Percentiles rank a stretch among this genome's conserved stretches.
phyloP scores from a whole-genome alignment of 352 stramenopile genomes.

The Pythium folliculosum region DNA sequence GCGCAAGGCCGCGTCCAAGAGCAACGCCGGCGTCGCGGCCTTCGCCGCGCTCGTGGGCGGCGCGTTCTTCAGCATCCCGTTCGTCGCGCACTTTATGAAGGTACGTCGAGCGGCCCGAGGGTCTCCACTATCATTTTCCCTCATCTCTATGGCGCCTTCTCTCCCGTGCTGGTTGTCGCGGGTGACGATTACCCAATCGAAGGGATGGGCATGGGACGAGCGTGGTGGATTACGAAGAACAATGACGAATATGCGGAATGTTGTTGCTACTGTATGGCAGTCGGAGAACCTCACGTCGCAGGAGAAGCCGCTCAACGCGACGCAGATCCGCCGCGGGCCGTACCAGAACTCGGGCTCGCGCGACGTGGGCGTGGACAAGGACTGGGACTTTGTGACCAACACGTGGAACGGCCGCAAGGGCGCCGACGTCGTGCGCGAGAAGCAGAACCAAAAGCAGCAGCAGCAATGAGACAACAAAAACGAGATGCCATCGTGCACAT shows the following conservation, averaged over 20 bases:
- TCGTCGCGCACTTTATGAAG: constrained; percentile 69
- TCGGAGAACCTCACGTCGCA: constrained; percentile 58
- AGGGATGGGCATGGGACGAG: neutral
- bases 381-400: constrained; percentile 79
- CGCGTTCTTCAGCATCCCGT: constrained; percentile 79
- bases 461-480: constrained; percentile 3
- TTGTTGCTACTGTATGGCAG: constrained; percentile 24
- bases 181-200: neutral
- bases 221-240: too few species aligned
- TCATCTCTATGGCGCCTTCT: too few species aligned
- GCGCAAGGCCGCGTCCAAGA: constrained; percentile 5
- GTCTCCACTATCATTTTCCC: too few species aligned
- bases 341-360: constrained; percentile 83
- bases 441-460: constrained; percentile 20
- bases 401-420: constrained; percentile 60
- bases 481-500: neutral
- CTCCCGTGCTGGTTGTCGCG: neutral
- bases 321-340: constrained; percentile 74
- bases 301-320: constrained; percentile 61
- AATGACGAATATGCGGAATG: too few species aligned
- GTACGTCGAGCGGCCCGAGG: constrained; percentile 25
- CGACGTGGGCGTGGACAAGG: constrained; percentile 77
- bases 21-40: constrained; percentile 45
- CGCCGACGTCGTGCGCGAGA: constrained; percentile 29
- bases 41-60: constrained; percentile 49